Evolutionary conservation across 2,329 filamentous ascomycete genomes (phyloP), one percentile per base, ranked within the genome.

Genomic region (Teratosphaeria zuluensis): DNA sequence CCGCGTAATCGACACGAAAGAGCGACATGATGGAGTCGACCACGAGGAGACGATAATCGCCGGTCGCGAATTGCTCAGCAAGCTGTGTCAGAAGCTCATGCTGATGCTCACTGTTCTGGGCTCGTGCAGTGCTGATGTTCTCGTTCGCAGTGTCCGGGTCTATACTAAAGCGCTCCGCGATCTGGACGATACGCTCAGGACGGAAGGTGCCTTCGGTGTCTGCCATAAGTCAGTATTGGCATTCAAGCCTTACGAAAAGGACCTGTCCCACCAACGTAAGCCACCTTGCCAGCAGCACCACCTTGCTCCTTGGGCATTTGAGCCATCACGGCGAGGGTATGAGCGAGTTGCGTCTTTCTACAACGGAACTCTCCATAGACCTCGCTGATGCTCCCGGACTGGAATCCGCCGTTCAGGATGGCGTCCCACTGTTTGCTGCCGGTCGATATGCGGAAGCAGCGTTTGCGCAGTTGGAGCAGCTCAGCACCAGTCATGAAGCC

Each of bases 1-100:
- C 85, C 64, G 78, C 80, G 65, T 82, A 88, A 71, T 88, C 85
- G 52, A 85, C 84, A 35, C 85, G 81, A 66, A 86, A 88, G 58
- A 84, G 81, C 53, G 85, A 83, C 81, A 87, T 86, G 67, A 88
- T 85, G 66, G 84, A 87, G 72, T 88, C 85, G 66, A 88, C 81
- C 63, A 88, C 79, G 55, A 88, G 76, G 56, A 88, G 78, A 31
- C 84, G 81, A 66, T 84, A 88, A 64, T 86, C 81, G 51, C 84
- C 84, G 8, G 77, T 78, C 12, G 81, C 79, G 66, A 88, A 87
- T 60, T 81, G 81, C 61, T 80, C 79, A 48, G 82, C 78, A 11
- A 88, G 77, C 16, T 78, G 79, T 69, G 85, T 84, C 33, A 88
- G 75, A 19, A 86, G 71, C 62, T 88, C 85, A 63, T 84, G 76